These are phyloP conservation scores for Cryptococcus sp. DNA, from an alignment of 1,284 basidiomycete species.

Conservation along the genomic window DNA sequence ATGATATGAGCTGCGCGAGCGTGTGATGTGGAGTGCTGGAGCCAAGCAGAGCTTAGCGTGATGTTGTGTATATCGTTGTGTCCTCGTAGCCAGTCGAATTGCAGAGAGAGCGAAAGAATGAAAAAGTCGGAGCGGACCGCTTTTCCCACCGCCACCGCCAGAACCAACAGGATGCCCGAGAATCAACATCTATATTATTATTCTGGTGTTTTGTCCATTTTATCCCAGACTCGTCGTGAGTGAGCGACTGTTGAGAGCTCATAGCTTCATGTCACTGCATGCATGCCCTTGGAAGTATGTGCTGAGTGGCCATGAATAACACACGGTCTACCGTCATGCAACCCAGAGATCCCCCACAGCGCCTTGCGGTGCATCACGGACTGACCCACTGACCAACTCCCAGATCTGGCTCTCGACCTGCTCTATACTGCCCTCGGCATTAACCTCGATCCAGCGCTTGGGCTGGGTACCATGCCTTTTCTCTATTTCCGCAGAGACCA, in stretches of 20 bases:
- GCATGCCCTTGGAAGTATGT: no score
- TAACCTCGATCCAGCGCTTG: conserved; percentile 64
- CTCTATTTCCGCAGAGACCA: conserved; percentile 59
- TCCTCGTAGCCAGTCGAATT: no score
- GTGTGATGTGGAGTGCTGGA: no score
- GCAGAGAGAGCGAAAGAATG: no score
- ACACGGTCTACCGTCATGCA: not conserved
- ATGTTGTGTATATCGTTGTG: no score
- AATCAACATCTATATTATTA: no score
- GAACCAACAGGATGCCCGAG: no score
- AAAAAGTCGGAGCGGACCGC: no score
- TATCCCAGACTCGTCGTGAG: not conserved
- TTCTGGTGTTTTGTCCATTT: conserved; percentile 1
- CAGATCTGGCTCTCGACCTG: conserved; percentile 65
- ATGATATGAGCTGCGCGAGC: no score
- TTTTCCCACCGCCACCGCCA: no score
- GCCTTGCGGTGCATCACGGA: conserved; percentile 14
- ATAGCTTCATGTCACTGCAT: not conserved
- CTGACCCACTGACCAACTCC: conserved; percentile 57
- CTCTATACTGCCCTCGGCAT: conserved; percentile 64
- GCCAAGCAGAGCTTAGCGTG: no score
- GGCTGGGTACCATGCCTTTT: conserved; percentile 35
- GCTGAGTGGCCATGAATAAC: no score
- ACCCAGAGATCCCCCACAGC: conserved; percentile 14
- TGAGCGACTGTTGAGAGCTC: not conserved